A percentile compares a stretch with the other conserved stretches of the same genome.
phyloP scores from a whole-genome alignment of 2,329 filamentous ascomycete genomes.

The Thelonectria olida region DNA sequence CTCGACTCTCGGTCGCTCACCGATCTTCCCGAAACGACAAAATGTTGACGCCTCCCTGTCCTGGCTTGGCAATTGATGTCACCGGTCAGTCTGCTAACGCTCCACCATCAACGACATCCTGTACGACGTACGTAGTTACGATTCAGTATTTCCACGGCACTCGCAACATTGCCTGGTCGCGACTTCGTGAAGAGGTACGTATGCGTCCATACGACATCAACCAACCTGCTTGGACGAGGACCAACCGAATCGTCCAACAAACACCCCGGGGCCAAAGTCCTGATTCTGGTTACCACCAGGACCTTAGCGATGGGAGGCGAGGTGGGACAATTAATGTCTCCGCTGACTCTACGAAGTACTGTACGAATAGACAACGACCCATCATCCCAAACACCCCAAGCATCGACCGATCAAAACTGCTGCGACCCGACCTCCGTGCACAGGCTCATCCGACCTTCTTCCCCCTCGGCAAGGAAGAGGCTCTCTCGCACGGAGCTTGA shows the following conservation, averaged over 20 bases:
- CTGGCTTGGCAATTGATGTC: not conserved
- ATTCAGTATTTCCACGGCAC: not conserved
- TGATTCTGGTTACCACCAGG: too few relatives aligned
- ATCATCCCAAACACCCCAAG: constrained; percentile 3
- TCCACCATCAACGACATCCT: not conserved
- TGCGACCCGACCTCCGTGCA: not conserved
- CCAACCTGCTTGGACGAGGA: not conserved
- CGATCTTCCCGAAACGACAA: constrained; percentile 13
- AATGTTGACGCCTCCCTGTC: constrained; percentile 1
- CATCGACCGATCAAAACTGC: constrained; percentile 16
- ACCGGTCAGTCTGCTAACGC: not conserved
- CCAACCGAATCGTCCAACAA: constrained; percentile 5
- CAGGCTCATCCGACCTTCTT: not conserved
- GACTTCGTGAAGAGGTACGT: not conserved
- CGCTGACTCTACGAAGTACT: constrained; percentile 31
- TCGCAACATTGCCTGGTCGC: not conserved
- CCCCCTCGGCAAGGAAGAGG: constrained; percentile 3
- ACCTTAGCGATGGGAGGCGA: constrained; percentile 9
- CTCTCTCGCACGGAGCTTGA: not conserved
- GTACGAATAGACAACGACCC: not conserved
- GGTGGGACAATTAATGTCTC: constrained; percentile 33
- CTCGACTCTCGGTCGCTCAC: constrained; percentile 9
- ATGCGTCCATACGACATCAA: constrained; percentile 1
- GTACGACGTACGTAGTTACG: not conserved
- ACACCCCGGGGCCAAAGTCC: constrained; percentile 3